Base-by-base conservation (phyloP, 2,329 filamentous ascomycete genomes). In the Penicillium carneum region DNA sequence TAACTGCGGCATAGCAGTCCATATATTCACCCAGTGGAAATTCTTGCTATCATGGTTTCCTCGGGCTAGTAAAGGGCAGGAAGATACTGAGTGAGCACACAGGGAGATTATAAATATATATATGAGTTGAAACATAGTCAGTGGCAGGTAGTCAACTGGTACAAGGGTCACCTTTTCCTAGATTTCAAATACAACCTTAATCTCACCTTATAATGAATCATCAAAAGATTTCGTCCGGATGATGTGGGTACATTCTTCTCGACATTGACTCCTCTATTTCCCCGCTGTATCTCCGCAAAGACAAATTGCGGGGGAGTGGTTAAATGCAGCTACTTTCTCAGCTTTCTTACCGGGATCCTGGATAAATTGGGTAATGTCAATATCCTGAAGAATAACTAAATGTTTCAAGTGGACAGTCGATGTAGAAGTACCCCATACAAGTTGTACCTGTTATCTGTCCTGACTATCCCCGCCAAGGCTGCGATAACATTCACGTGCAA, bases 1-100 rank as follows among this genome's bases (percentile, higher is more conserved):
- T 42, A 88, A 76, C 71, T 90, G 87, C 0, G 87, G 87, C 87
- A 89, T 89, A 2, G 86, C 81, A 0, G 85, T 84, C 88, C 87
- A 90, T 1, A 84, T 86, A 63, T 84, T 83, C 14, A 88, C 81
- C 87, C 87, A 89, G 63, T 85, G 83, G 2, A 34, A 42, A 4
- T 48, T 1, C 1, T 46, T 31, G 0, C 11, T 4, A 0, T 18
- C 49, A 23, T 54, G 4, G 7, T 8, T 26, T 16, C 3, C 6
- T 43, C 16, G 46, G 1, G 14, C 11, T 2, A 42, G 29, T 0
- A 51, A 16, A 8, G 55, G 46, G 16, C 29, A 42, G 12, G 36
- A 36, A 3, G n/a, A 26, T 12, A 26, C 55, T 11, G 23, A 29
- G 5, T 36, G 11, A 4, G 9, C 7, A 4, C 20, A 20, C 18